Evolutionary conservation across 129 eudicot species (phyloP).

Genomic region (Chrysanthemum seticuspe): DNA sequence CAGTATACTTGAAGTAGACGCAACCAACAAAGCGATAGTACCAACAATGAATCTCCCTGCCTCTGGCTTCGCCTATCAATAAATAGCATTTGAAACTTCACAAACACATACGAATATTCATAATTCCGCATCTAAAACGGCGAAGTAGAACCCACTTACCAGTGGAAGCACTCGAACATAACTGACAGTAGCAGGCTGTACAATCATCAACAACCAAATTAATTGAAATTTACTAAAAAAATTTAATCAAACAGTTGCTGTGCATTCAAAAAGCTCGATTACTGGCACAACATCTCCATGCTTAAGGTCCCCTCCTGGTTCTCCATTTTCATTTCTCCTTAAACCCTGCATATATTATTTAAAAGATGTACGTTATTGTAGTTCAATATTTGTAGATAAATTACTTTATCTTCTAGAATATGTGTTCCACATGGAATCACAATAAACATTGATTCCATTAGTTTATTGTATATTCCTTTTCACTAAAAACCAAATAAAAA

Average conservation of each 20-base stretch:
- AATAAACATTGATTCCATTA: no score
- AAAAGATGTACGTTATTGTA: no score
- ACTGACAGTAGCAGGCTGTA: no score
- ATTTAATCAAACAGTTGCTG: slow-evolving; percentile 24
- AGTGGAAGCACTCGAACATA: slow-evolving; percentile 43
- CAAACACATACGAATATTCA: no score
- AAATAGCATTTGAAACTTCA: background rate
- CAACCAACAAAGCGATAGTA: slow-evolving; percentile 78
- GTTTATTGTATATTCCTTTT: no score
- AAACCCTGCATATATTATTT: slow-evolving; percentile 28
- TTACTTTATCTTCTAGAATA: no score
- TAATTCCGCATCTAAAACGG: no score
- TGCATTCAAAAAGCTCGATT: slow-evolving; percentile 20
- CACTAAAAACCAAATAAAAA: no score
- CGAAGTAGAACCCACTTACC: no score
- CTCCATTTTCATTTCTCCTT: slow-evolving; percentile 49
- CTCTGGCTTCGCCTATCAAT: no score
- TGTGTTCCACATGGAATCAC: no score
- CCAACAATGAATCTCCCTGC: slow-evolving; percentile 11
- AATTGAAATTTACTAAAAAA: slow-evolving; percentile 16
- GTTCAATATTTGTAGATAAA: no score
- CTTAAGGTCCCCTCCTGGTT: slow-evolving; percentile 62
- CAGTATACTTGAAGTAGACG: slow-evolving; percentile 69
- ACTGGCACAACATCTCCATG: slow-evolving; percentile 78
- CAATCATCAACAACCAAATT: slow-evolving; percentile 13